These are phyloP conservation scores for Ganoderma sinense DNA, from an alignment of 1,284 basidiomycete species.

Conservation along the genomic window DNA sequence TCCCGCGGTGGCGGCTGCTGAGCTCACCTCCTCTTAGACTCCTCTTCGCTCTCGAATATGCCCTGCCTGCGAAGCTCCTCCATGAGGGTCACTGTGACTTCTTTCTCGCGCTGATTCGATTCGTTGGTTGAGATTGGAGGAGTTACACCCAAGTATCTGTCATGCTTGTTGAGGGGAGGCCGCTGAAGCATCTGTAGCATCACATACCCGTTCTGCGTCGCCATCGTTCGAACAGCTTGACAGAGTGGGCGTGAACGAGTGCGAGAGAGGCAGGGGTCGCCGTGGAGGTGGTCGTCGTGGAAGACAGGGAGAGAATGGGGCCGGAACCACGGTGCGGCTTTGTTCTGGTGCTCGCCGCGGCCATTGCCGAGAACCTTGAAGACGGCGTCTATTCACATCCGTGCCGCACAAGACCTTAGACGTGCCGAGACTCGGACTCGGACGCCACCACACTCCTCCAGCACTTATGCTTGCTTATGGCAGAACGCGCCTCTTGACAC, in stretches of 20 bases:
- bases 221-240: constrained; percentile 12
- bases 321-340: constrained; percentile 28
- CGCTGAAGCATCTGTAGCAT: not conserved
- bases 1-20: constrained; percentile 10
- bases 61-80: constrained; percentile 89
- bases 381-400: constrained; percentile 11
- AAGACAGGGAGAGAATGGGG: constrained; percentile 22
- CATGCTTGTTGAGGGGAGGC: constrained; percentile 3
- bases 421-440: not conserved
- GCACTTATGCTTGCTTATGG: constrained; percentile 35
- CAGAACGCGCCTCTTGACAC: constrained; percentile 26
- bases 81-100: constrained; percentile 88
- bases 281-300: constrained; percentile 22
- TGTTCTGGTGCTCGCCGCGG: constrained; percentile 17
- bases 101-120: constrained; percentile 77
- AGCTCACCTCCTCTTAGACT: constrained; percentile 87
- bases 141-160: constrained; percentile 82
- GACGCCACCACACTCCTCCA: constrained; percentile 8
- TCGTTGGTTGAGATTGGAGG: constrained; percentile 90
- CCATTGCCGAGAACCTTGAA: constrained; percentile 20
- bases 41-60: constrained; percentile 91
- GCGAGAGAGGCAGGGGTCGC: constrained; percentile 3
- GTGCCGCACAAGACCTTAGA: not conserved
- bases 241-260: not conserved
- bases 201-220: constrained; percentile 31